Evolutionary conservation across 305 asterid species (phyloP).

Genomic region (Vinca major): DNA sequence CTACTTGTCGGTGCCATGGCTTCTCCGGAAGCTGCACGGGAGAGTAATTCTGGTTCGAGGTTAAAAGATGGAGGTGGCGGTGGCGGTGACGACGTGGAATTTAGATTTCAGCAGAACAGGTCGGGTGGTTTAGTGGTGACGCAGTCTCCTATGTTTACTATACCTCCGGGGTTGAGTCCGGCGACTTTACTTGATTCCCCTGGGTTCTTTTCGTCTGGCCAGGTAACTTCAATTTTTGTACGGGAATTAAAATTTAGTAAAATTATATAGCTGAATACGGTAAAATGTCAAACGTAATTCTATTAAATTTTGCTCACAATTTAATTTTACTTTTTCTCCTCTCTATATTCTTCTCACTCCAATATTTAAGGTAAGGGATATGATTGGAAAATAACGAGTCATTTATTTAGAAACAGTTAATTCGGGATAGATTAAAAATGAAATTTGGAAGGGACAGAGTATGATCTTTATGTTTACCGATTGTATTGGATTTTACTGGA

Average conservation of each 20-base stretch:
- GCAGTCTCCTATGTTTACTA: conserved; percentile 37
- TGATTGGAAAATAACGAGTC: too few species aligned
- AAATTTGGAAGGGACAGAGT: too few species aligned
- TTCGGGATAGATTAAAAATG: too few species aligned
- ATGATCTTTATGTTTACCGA: background rate
- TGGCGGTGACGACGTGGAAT: conserved; percentile 23
- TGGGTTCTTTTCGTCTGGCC: conserved; percentile 39
- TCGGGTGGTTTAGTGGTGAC: conserved; percentile 34
- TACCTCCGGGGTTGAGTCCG: conserved; percentile 66
- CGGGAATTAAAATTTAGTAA: too few species aligned
- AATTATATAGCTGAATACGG: background rate
- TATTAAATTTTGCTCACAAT: too few species aligned
- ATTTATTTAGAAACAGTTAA: too few species aligned
- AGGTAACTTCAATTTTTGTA: conserved; percentile 30
- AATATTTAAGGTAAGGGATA: too few species aligned
- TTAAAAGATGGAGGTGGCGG: conserved; percentile 1
- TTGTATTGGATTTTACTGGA: background rate
- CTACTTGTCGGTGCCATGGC: conserved; percentile 56
- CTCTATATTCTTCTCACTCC: too few species aligned
- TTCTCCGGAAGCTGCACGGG: conserved; percentile 25
- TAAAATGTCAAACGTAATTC: too few species aligned
- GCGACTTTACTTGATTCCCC: conserved; percentile 66
- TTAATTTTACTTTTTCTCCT: too few species aligned
- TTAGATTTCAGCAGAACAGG: conserved; percentile 39
- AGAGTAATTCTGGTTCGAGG: conserved; percentile 1